Conservation (phyloP, 768 basidiomycete species). For the Trametes sanguinea region DNA sequence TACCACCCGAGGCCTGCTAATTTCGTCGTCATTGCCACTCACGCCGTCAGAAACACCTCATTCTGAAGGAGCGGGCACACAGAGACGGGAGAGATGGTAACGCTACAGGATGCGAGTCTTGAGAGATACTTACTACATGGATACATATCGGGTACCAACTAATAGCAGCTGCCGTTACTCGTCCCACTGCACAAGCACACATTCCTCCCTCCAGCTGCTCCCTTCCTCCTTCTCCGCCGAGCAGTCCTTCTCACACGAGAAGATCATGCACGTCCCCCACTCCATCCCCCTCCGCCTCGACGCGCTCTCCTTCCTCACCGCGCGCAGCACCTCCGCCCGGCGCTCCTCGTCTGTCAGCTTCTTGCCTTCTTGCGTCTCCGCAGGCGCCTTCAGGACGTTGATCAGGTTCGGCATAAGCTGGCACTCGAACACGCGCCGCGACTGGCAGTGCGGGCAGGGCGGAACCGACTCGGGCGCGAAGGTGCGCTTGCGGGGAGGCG, state of each 20-base stretch:
- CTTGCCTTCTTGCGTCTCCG: slow-evolving; percentile 22
- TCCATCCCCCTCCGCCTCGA: slow-evolving; percentile 73
- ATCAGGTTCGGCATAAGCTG: slow-evolving; percentile 96
- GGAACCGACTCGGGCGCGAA: slow-evolving; percentile 58
- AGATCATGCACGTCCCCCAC: slow-evolving; percentile 92
- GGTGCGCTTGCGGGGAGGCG: slow-evolving; percentile 43
- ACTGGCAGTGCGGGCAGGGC: slow-evolving; percentile 65
- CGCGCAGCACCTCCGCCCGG: slow-evolving; percentile 57
- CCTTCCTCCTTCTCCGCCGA: slow-evolving; percentile 39
- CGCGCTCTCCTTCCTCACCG: slow-evolving; percentile 48
- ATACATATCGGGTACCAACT: neutral
- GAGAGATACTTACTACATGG: too few relatives aligned
- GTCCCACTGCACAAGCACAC: slow-evolving; percentile 78
- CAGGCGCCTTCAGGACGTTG: slow-evolving; percentile 57
- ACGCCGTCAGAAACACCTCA: too few relatives aligned
- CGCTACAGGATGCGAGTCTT: neutral
- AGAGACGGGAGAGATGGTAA: neutral
- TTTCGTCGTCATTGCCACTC: too few relatives aligned
- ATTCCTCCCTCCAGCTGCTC: slow-evolving; percentile 70
- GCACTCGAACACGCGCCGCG: slow-evolving; percentile 80
- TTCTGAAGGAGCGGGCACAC: too few relatives aligned
- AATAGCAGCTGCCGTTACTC: slow-evolving; percentile 38
- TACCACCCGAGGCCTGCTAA: too few relatives aligned
- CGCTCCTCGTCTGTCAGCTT: slow-evolving; percentile 68
- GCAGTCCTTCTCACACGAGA: slow-evolving; percentile 80